phyloP scores from a whole-genome alignment of 2,329 filamentous ascomycete species.

The Samsoniella hepiali region DNA sequence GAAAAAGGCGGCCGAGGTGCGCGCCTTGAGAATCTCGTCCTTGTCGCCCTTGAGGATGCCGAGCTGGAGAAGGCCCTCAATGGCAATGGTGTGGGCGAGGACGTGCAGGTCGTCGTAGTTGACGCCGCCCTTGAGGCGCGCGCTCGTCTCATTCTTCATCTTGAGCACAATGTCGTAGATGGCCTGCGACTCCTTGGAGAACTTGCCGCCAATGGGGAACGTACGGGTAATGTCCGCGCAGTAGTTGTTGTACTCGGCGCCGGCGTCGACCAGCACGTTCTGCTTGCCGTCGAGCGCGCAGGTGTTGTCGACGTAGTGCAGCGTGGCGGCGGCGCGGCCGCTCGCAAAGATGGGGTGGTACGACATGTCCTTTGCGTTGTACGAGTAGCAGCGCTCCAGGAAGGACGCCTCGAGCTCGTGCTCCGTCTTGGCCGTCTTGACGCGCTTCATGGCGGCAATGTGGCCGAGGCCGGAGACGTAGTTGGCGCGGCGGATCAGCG shows the following conservation, averaged over 20 bases:
- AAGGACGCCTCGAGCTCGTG: conserved; percentile 80
- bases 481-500: conserved; percentile 70
- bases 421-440: conserved; percentile 68
- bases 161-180: conserved; percentile 81
- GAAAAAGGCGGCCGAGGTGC: conserved; percentile 87
- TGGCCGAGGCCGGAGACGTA: conserved; percentile 66
- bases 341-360: conserved; percentile 84
- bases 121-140: conserved; percentile 68
- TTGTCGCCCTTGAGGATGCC: conserved; percentile 68
- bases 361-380: conserved; percentile 76
- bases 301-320: conserved; percentile 85
- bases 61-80: conserved; percentile 71
- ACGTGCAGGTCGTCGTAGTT: conserved; percentile 79
- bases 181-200: conserved; percentile 64
- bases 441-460: conserved; percentile 57
- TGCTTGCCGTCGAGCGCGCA: conserved; percentile 67
- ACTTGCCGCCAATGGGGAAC: conserved; percentile 74
- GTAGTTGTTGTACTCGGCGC: conserved; percentile 71
- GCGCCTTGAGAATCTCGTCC: conserved; percentile 70
- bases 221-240: conserved; percentile 75
- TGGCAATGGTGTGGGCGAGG: conserved; percentile 76
- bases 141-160: conserved; percentile 81
- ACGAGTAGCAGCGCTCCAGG: conserved; percentile 68
- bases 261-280: conserved; percentile 81
- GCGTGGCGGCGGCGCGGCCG: conserved; percentile 74